These are phyloP conservation scores for Saturnispora hagleri DNA, from an alignment of 805 yeast species.

Conservation along the genomic window DNA sequence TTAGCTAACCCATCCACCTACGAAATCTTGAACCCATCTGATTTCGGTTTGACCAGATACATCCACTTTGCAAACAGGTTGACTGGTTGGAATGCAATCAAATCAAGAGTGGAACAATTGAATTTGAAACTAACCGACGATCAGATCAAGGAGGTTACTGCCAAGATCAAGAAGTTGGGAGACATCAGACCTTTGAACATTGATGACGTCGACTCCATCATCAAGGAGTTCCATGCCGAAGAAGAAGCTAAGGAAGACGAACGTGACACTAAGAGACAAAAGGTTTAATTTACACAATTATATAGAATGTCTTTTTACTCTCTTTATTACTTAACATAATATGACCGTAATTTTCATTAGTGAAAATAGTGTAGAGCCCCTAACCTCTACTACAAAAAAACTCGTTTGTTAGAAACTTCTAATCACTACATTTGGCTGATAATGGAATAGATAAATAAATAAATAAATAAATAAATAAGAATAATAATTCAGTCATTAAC, in stretches of 20 bases:
- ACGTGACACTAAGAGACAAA: conserved; percentile 27
- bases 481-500: neutral
- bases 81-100: conserved; percentile 99
- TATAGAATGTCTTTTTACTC: no score
- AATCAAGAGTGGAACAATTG: conserved; percentile 94
- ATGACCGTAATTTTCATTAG: neutral
- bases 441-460: neutral
- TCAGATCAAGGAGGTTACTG: conserved; percentile 91
- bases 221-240: conserved; percentile 79
- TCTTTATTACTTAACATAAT: neutral
- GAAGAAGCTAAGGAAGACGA: conserved; percentile 24
- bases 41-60: conserved; percentile 92
- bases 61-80: conserved; percentile 96
- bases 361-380: neutral
- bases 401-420: no score
- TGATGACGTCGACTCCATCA: conserved; percentile 95
- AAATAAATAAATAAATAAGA: neutral
- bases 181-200: conserved; percentile 90
- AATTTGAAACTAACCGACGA: conserved; percentile 83
- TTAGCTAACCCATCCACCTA: conserved; percentile 98
- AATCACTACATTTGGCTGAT: neutral
- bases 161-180: conserved; percentile 87
- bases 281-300: conserved; percentile 17
- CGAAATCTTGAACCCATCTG: conserved; percentile 89
- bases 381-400: no score